Evolutionary conservation across 305 asterid genomes (phyloP).

Genomic region (Lippia alba): DNA sequence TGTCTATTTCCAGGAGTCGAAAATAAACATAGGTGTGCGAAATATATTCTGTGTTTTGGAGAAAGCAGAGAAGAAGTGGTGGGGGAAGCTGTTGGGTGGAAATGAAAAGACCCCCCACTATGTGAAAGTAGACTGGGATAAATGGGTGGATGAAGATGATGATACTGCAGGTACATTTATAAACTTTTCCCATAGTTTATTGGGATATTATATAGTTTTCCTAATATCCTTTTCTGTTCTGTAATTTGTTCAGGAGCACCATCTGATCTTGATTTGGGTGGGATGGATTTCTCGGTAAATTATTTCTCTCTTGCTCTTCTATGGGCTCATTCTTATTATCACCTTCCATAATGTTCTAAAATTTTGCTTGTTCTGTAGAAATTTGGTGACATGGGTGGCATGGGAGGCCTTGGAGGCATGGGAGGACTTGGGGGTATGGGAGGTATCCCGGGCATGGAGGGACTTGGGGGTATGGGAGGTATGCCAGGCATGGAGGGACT

Average conservation of each 20-base stretch:
- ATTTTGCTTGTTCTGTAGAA: conserved; percentile 45
- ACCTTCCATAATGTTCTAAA: conserved; percentile 25
- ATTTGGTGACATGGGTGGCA: conserved; percentile 72
- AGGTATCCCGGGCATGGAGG: conserved; percentile 44
- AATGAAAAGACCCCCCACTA: conserved; percentile 81
- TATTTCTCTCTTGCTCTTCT: background rate
- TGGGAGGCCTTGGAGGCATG: conserved; percentile 42
- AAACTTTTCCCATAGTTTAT: background rate
- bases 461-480: conserved; percentile 47
- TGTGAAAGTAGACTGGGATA: conserved; percentile 97
- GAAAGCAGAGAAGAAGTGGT: conserved; percentile 90
- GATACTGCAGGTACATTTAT: conserved; percentile 62
- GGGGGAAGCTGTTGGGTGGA: conserved; percentile 76
- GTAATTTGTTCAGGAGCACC: conserved; percentile 58
- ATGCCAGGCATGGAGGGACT: conserved; percentile 56
- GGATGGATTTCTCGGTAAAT: conserved; percentile 91
- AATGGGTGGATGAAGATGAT: conserved; percentile 95
- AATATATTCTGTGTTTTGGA: conserved; percentile 76
- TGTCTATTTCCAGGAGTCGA: conserved; percentile 62
- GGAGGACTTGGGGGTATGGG: conserved; percentile 48
- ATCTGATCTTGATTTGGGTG: conserved; percentile 70
- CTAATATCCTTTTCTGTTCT: conserved; percentile 13
- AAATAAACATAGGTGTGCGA: conserved; percentile 72
- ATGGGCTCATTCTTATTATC: background rate
- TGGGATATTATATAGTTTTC: background rate